Evolutionary conservation across 2,329 filamentous ascomycete species (phyloP), one percentile per base, ranked within the genome.

Genomic region (Davidsoniella australis): DNA sequence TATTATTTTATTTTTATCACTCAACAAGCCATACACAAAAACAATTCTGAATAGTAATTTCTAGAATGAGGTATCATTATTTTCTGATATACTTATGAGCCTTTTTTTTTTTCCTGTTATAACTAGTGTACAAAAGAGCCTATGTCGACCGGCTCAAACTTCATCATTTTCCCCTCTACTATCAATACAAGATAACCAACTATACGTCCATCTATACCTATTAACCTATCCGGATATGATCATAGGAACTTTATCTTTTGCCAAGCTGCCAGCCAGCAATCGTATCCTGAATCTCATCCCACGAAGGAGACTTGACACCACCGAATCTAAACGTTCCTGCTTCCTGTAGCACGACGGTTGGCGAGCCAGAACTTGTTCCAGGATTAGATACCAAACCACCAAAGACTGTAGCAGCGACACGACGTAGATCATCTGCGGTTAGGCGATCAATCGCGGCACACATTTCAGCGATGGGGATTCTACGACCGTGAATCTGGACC

Each of bases 301-400:
- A 96, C 23, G 72, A 71, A 62, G 93, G 76, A 29, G 78, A 68
- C 57, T 76, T 81, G 55, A 77, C 71, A 18, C 51, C 44, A 24
- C 47, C 48, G 20, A 53, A 53, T 24, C 49, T 46, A 58, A 71
- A 78, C 56, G 83, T 73, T 61, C 88, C 78, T 20, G 86, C 86
- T 67, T 95, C 89, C 69, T 96, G 89, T 58, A 98, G 61, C 41
- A 98, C 89, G 20, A 98, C 87, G 0, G 91, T 98, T 3, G 91
- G 91, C 17, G 85, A 82, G 12, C 91, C 91, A 54, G 79, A 91
- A 2, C 91, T 89, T 0, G 68, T 61, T 1, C 89, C 89, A 0
- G 67, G 61, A 62, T 95, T 96, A 54, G 75, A 60, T 3, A 93
- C 80, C 55, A 76, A 62, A 0, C 91, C 91, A 41, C 81, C 76